Evolutionary conservation across 2,329 filamentous ascomycete genomes (phyloP), one percentile per base, ranked within the genome.

Genomic region (Pestalotiopsis fici): DNA sequence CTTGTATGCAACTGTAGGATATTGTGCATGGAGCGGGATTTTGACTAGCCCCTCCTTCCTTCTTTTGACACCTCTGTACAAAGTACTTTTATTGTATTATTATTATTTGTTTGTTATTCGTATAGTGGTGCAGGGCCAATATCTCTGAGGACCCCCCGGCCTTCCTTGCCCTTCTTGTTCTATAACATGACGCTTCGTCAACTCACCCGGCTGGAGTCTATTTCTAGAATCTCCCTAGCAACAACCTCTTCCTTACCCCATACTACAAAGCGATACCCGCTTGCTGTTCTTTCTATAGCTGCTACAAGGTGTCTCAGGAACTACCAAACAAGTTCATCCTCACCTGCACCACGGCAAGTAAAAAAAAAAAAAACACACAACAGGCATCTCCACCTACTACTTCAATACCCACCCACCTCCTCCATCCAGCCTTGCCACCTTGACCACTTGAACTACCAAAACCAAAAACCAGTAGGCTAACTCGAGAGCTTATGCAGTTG

Each of bases 101-200:
- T 61, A 39, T 57, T 43, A 61, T 39, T 39, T 31, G 35, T 23
- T 43, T 60, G 11, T 47, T 27, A 47, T 54, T 31, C 54, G 62
- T 64, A 64, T 64, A 64, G 50, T 56, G 31, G 27, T 65, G 35
- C 37, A 56, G n/a, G 4, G 18, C 31, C 31, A 35, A 35, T 35
- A 7, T 35, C 31, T 35, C 31, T 35, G 31, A 35, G 31, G 31
- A 35, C 43, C 43, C 39, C 43, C 43, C 43, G 6, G 43, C 27
- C 59, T 43, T 64, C 60, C 37, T 54, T 39, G 37, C 23, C 65
- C 31, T 43, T 47, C 62, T 47, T 21, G 43, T 50, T 50, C 43
- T 50, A 50, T 50, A 50, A 50, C 56, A 68, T 68, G 67, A 59
- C 67, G 67, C 65, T 68, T 37, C 67, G 64, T 54, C 55, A 50